Evolutionary conservation across 2,329 filamentous ascomycete species (phyloP).

Genomic region (Fusarium euwallaceae): DNA sequence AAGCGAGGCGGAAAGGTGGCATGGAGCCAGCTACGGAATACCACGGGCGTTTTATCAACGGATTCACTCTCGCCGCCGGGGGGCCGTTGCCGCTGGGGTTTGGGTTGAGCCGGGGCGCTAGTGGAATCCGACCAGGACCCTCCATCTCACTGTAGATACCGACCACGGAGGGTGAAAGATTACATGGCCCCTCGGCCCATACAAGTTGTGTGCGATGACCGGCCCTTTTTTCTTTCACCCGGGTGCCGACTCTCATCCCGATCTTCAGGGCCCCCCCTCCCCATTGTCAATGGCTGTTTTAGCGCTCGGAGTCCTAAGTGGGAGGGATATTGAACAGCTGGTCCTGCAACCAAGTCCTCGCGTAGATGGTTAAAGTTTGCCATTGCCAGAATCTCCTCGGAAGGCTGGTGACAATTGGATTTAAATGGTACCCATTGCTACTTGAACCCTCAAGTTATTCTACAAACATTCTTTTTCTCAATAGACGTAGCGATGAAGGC

Average conservation of each 20-base stretch:
- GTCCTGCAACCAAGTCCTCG: background rate
- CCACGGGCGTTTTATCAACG: conserved; percentile 30
- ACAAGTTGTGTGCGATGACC: background rate
- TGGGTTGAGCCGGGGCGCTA: conserved; percentile 13
- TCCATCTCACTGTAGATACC: background rate
- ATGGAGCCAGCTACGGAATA: conserved; percentile 22
- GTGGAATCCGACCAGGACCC: background rate
- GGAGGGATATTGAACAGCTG: background rate
- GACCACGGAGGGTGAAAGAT: background rate
- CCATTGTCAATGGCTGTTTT: background rate
- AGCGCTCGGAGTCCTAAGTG: background rate
- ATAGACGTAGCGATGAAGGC: background rate
- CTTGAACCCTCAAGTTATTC: background rate
- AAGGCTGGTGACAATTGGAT: background rate
- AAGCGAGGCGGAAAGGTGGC: conserved; percentile 19
- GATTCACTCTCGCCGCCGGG: conserved; percentile 2
- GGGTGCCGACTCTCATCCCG: conserved; percentile 15
- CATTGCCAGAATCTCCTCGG: background rate
- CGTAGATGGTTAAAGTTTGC: background rate
- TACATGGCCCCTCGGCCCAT: background rate
- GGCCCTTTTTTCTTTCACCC: background rate
- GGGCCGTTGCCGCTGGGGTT: conserved; percentile 16
- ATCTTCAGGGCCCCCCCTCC: background rate
- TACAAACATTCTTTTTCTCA: background rate
- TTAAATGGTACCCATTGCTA: conserved; percentile 1